phyloP scores from a whole-genome alignment of 2,329 filamentous ascomycete genomes.

The Alternaria consortialis region DNA sequence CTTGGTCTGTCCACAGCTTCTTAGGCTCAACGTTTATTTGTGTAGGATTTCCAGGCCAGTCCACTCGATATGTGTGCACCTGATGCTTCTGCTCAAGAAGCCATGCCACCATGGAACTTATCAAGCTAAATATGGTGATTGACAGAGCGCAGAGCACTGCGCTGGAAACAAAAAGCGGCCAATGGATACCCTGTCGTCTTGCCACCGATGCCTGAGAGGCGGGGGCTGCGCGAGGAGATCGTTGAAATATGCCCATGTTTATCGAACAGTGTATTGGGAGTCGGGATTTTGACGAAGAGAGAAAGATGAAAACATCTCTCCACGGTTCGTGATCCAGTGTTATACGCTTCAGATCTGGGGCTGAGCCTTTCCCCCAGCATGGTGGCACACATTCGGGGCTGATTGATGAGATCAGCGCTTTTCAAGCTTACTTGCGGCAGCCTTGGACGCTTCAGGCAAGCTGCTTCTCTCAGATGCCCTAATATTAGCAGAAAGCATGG shows the following conservation, averaged over 20 bases:
- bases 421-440: constrained; percentile 19
- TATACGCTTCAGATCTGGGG: constrained; percentile 16
- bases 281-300: background rate
- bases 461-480: constrained; percentile 5
- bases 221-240: constrained; percentile 10
- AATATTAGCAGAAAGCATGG: constrained; percentile 22
- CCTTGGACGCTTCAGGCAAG: constrained; percentile 20
- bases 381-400: constrained; percentile 20
- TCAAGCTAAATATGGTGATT: constrained; percentile 40
- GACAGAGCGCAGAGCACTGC: constrained; percentile 41
- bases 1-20: constrained; percentile 43
- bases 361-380: constrained; percentile 22
- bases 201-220: constrained; percentile 14
- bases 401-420: constrained; percentile 20
- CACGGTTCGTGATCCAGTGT: constrained; percentile 1
- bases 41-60: constrained; percentile 34
- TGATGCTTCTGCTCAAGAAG: constrained; percentile 42
- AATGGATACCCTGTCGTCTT: constrained; percentile 9
- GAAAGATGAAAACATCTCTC: background rate
- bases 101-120: constrained; percentile 47
- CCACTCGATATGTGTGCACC: constrained; percentile 31
- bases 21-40: constrained; percentile 36
- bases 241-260: constrained; percentile 18
- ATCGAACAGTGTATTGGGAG: background rate
- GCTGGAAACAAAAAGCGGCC: constrained; percentile 34